Conservation (phyloP, 2,329 filamentous ascomycete genomes). For the Venturia nashicola region DNA sequence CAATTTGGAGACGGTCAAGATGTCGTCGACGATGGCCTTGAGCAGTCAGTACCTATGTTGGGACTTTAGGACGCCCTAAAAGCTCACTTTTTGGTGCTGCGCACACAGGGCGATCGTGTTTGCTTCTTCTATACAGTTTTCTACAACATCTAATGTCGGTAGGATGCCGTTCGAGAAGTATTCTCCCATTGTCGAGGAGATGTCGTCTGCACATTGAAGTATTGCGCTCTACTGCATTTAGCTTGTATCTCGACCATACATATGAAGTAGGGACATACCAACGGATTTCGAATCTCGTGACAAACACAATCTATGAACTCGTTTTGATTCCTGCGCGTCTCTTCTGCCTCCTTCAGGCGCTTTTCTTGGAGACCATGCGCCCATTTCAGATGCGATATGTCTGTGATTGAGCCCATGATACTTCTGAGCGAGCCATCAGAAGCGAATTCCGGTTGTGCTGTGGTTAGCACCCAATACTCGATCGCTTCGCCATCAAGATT, state of each 20-base stretch:
- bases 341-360: slow-evolving; percentile 5
- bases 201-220: slow-evolving; percentile 12
- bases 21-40: slow-evolving; percentile 29
- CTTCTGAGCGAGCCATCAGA: slow-evolving; percentile 6
- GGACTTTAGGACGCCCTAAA: background rate
- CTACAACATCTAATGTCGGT: slow-evolving; percentile 14
- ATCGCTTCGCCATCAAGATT: slow-evolving; percentile 25
- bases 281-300: slow-evolving; percentile 13
- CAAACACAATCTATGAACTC: slow-evolving; percentile 16
- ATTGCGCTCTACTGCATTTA: slow-evolving; percentile 3
- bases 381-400: slow-evolving; percentile 10
- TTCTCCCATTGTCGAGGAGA: slow-evolving; percentile 8
- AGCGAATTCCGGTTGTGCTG: slow-evolving; percentile 11
- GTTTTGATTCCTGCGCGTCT: slow-evolving; percentile 5
- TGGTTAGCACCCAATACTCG: slow-evolving; percentile 33
- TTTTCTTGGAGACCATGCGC: slow-evolving; percentile 7
- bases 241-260: background rate
- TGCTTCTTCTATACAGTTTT: slow-evolving; percentile 22
- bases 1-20: slow-evolving; percentile 9
- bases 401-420: slow-evolving; percentile 8
- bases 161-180: background rate
- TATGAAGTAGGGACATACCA: background rate
- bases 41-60: background rate
- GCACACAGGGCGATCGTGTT: slow-evolving; percentile 31
- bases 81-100: slow-evolving; percentile 24